Evolutionary conservation across 148 eudicot species (phyloP).

Genomic region (Rhododendron molle): DNA sequence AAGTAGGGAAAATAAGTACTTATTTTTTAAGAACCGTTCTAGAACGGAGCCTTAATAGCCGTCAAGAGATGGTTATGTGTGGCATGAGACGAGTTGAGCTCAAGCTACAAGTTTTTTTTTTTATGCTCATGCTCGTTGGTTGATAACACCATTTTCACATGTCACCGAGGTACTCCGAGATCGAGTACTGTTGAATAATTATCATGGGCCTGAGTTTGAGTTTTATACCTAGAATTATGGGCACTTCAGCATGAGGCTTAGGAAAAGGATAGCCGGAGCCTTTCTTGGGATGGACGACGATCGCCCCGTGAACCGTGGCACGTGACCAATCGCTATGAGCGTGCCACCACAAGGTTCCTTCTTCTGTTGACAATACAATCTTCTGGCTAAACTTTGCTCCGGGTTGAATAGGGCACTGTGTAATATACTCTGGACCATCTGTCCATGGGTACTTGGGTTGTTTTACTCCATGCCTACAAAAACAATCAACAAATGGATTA

Average conservation of each 20-base stretch:
- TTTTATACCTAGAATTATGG: constrained; percentile 9
- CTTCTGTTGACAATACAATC: constrained; percentile 6
- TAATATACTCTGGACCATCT: constrained; percentile 14
- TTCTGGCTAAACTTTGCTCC: constrained; percentile 12
- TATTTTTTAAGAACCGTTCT: too few relatives aligned
- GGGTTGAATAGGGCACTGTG: constrained; percentile 8
- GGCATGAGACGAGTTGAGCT: too few relatives aligned
- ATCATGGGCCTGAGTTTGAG: neutral
- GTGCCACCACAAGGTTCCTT: constrained; percentile 23
- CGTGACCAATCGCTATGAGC: constrained; percentile 18
- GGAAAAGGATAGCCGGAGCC: constrained; percentile 7
- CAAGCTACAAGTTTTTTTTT: too few relatives aligned
- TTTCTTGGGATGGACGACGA: constrained; percentile 1
- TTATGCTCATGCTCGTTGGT: too few relatives aligned
- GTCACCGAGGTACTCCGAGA: neutral
- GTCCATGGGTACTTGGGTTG: constrained; percentile 10
- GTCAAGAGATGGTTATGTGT: too few relatives aligned
- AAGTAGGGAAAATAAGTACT: too few relatives aligned
- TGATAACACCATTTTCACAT: too few relatives aligned
- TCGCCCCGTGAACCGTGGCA: constrained; percentile 15
- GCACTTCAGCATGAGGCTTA: constrained; percentile 2
- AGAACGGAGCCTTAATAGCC: too few relatives aligned
- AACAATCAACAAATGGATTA: neutral
- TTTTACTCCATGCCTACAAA: constrained; percentile 17
- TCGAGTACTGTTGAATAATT: neutral